Evolutionary conservation across 2,329 filamentous ascomycete genomes (phyloP).

Genomic region (Sporothrix brasiliensis): DNA sequence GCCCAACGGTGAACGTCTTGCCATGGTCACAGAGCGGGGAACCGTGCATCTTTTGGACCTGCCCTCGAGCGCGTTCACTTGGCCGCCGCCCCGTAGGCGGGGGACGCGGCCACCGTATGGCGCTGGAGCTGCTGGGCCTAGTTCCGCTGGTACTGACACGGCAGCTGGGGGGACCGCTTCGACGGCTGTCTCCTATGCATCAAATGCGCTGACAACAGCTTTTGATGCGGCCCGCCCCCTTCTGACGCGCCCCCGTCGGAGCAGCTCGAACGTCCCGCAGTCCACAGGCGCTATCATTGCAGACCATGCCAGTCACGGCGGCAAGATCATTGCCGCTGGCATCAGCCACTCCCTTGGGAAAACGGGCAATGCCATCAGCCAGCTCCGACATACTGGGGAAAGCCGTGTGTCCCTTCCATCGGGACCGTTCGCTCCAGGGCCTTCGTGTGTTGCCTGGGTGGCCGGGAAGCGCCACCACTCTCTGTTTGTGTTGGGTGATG

Average conservation of each 20-base stretch:
- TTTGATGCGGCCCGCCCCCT: slow-evolving; percentile 68
- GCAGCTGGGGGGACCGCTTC: slow-evolving; percentile 42
- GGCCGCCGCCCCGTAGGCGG: slow-evolving; percentile 73
- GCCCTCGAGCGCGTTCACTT: slow-evolving; percentile 78
- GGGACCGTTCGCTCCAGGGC: slow-evolving; percentile 56
- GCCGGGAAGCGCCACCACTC: slow-evolving; percentile 63
- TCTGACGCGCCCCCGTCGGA: slow-evolving; percentile 58
- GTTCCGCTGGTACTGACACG: slow-evolving; percentile 46
- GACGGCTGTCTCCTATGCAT: slow-evolving; percentile 68
- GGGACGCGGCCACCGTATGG: slow-evolving; percentile 48
- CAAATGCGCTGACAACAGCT: slow-evolving; percentile 70
- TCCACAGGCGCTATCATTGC: slow-evolving; percentile 53
- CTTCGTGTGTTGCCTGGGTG: slow-evolving; percentile 67
- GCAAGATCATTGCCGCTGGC: slow-evolving; percentile 71
- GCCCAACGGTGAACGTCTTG: slow-evolving; percentile 78
- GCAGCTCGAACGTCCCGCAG: slow-evolving; percentile 49
- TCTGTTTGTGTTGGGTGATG: slow-evolving; percentile 67
- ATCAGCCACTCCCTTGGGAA: slow-evolving; percentile 75
- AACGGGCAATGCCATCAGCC: slow-evolving; percentile 69
- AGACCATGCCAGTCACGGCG: slow-evolving; percentile 68
- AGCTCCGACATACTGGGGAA: slow-evolving; percentile 73
- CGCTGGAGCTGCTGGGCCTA: slow-evolving; percentile 44
- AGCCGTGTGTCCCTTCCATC: slow-evolving; percentile 71
- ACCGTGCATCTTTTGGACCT: slow-evolving; percentile 92
- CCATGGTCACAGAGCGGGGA: slow-evolving; percentile 90